These are phyloP conservation scores for Leccinum imitatum DNA, from an alignment of 768 basidiomycete genomes.

Conservation along the genomic window DNA sequence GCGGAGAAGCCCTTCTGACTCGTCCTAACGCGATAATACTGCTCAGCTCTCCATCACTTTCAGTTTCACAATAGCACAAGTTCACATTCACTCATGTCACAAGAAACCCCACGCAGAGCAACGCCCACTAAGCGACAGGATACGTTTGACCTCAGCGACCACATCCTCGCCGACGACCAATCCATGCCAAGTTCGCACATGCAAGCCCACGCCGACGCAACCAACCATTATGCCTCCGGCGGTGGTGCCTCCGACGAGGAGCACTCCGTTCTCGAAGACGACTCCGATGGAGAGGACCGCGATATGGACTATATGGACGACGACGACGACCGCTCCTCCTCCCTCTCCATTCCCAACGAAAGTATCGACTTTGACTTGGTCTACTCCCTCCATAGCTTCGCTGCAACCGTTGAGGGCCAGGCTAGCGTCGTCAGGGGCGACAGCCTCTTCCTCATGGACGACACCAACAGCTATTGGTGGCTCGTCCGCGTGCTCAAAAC, in stretches of 20 bases:
- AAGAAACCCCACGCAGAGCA: constrained; percentile 24
- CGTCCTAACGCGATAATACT: background rate
- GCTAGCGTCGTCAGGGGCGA: constrained; percentile 99
- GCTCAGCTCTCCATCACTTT: background rate
- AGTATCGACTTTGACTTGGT: constrained; percentile 93
- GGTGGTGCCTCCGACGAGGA: constrained; percentile 63
- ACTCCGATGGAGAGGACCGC: constrained; percentile 71
- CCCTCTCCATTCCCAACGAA: constrained; percentile 85
- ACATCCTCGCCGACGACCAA: constrained; percentile 55
- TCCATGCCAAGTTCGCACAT: constrained; percentile 45
- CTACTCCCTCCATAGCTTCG: constrained; percentile 93
- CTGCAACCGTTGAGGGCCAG: constrained; percentile 97
- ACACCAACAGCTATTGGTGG: constrained; percentile 99
- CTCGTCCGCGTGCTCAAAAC: constrained; percentile 98
- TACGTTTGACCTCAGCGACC: constrained; percentile 71
- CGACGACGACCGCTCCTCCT: constrained; percentile 77
- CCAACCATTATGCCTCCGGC: constrained; percentile 34
- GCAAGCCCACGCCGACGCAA: constrained; percentile 48
- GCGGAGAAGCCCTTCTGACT: constrained; percentile 7
- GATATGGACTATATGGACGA: constrained; percentile 69
- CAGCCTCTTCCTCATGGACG: constrained; percentile 94
- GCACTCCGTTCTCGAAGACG: constrained; percentile 84
- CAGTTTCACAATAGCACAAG: constrained; percentile 1
- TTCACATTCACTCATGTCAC: constrained; percentile 25
- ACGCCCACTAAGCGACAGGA: constrained; percentile 45